phyloP scores from a whole-genome alignment of 192 early-diverging fungal genomes.

The Backusella luteola region DNA sequence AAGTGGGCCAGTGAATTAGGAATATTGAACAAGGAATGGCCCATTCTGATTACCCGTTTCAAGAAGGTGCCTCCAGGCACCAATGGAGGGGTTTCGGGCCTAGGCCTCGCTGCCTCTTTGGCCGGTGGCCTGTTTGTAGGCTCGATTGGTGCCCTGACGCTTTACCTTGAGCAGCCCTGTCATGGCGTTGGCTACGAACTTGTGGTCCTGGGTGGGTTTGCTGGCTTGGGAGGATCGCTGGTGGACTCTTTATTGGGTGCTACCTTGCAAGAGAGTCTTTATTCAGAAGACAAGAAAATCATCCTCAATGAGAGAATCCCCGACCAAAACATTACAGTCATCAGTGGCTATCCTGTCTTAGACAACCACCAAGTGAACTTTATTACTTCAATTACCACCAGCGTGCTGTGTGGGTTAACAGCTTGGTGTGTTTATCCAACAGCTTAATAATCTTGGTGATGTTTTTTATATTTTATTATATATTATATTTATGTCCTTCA shows the following conservation, averaged over 20 bases:
- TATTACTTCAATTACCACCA: constrained; percentile 60
- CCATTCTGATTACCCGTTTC: constrained; percentile 79
- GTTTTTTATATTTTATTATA: background rate
- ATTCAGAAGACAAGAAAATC: constrained; percentile 61
- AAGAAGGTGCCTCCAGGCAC: constrained; percentile 85
- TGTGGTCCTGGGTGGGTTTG: constrained; percentile 54
- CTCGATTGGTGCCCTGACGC: constrained; percentile 49
- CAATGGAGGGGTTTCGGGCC: constrained; percentile 78
- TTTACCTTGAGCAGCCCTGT: constrained; percentile 49
- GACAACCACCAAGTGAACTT: constrained; percentile 86
- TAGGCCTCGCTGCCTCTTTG: constrained; percentile 78
- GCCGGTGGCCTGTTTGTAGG: constrained; percentile 75
- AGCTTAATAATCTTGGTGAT: background rate
- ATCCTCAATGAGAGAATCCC: constrained; percentile 43
- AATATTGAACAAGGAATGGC: constrained; percentile 69
- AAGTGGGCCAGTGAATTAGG: constrained; percentile 92
- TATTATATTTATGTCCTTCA: constrained; percentile 12
- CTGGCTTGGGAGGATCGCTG: constrained; percentile 77
- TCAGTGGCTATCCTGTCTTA: constrained; percentile 70
- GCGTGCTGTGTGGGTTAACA: constrained; percentile 37
- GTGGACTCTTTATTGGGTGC: constrained; percentile 87
- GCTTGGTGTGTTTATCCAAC: constrained; percentile 25
- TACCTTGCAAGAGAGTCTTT: constrained; percentile 73
- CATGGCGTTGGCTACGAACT: constrained; percentile 40
- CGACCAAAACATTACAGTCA: constrained; percentile 45